Base-by-base conservation (phyloP, 495 filamentous ascomycete species). In the Collariella sp. region DNA sequence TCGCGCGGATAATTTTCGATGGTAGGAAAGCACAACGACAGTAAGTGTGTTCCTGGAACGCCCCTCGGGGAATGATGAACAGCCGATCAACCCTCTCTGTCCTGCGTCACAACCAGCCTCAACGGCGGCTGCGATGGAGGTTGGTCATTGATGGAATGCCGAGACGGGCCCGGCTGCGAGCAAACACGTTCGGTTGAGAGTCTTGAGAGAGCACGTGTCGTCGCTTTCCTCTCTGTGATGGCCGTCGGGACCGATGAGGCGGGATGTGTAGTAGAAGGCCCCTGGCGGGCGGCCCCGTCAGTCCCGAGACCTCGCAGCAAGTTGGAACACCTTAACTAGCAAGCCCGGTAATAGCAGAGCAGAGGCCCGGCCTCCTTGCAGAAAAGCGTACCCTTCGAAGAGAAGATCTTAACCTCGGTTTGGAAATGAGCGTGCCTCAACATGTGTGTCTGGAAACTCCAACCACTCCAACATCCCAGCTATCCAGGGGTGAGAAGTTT, bases 191-290 rank as follows among this genome's bases (percentile, higher is more conserved):
- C 18, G 40, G 18, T n/a, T 41, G 12, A 4, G 31, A 29, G 23
- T 13, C 50, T 19, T 10, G 33, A 15, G 10, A 9, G 35, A 7
- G 50, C 20, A 46, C 41, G 31, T 38, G 40, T 10, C 16, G 3
- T 24, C 29, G 2, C 19, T 11, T 11, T 26, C 33, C 5, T 34
- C n/a, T 12, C 31, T 40, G 18, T 18, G 20, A 19, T 45, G 40
- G 18, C 45, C 45, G 35, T 57, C 56, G 57, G 58, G 58, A 54
- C 58, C 61, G 58, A 61, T 36, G 34, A n/a, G 56, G 54, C 23
- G 44, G 53, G 22, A 23, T n/a, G 12, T 19, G 13, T 22, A 29
- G 46, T 36, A 18, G 35, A 40, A 54, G n/a, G 10, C 26, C 15
- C 41, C 49, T n/a, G n/a, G n/a, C n/a, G n/a, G n/a, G n/a, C 51